Conservation (phyloP, 371 early-diverging fungal genomes). For the Mucor sp. region DNA sequence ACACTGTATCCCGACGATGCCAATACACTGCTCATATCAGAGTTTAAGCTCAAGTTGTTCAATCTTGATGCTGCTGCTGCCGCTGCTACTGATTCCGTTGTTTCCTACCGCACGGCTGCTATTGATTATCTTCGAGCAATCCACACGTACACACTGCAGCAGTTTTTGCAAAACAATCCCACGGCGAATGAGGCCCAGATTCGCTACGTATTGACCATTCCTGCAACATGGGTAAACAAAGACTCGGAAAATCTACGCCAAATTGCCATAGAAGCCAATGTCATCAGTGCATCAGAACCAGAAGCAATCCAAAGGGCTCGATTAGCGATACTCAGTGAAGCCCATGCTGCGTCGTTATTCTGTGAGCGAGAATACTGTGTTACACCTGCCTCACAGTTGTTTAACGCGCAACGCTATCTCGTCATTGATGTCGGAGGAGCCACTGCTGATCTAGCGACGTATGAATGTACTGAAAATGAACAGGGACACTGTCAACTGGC, state of each 20-base stretch:
- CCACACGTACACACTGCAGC: conserved; percentile 1
- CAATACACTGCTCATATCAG: not conserved
- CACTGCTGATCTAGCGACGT: conserved; percentile 39
- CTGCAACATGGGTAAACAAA: conserved; percentile 47
- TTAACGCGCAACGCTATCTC: not conserved
- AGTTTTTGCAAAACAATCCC: not conserved
- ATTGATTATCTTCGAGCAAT: conserved; percentile 10
- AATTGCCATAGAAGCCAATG: conserved; percentile 41
- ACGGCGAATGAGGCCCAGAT: not conserved
- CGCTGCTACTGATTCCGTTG: not conserved
- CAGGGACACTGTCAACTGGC: conserved; percentile 7
- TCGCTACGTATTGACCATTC: conserved; percentile 34
- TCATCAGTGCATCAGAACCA: conserved; percentile 33
- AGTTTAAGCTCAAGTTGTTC: conserved; percentile 3
- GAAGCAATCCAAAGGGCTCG: conserved; percentile 20
- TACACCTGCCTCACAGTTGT: not conserved
- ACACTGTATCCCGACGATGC: not conserved
- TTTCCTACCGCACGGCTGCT: conserved; percentile 4
- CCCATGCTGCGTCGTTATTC: conserved; percentile 48
- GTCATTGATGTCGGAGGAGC: conserved; percentile 27
- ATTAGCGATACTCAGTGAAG: conserved; percentile 39
- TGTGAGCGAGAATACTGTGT: conserved; percentile 29
- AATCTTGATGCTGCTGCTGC: not conserved
- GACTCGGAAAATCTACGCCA: conserved; percentile 41
- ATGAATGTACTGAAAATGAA: conserved; percentile 12